Conservation (phyloP, 1,284 basidiomycete genomes). For the Pholiota adiposa region DNA sequence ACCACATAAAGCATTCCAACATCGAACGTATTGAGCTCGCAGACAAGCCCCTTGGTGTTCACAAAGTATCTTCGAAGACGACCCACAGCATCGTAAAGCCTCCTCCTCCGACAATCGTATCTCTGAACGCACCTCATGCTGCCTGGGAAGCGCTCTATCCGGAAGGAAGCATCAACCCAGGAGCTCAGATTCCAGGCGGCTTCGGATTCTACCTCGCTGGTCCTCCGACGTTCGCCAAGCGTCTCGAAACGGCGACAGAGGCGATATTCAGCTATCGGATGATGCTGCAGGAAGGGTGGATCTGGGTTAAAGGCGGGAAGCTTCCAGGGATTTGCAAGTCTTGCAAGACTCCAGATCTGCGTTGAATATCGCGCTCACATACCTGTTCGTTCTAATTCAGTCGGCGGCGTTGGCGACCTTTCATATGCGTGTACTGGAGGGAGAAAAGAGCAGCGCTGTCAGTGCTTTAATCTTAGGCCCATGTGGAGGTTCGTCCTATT, state of each 20-base stretch:
- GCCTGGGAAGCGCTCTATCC: constrained; percentile 69
- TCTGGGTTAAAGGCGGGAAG: constrained; percentile 68
- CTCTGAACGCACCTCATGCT: constrained; percentile 25
- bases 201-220: constrained; percentile 66
- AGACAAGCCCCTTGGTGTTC: constrained; percentile 50
- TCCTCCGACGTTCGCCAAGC: constrained; percentile 42
- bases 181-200: constrained; percentile 52
- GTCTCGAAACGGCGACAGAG: constrained; percentile 45
- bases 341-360: neutral
- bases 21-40: constrained; percentile 29
- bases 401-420: constrained; percentile 57
- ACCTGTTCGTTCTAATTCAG: constrained; percentile 31
- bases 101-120: constrained; percentile 27
- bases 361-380: neutral
- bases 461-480: constrained; percentile 61
- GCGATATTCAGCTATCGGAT: constrained; percentile 61
- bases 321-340: constrained; percentile 64
- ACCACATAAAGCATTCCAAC: constrained; percentile 16
- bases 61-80: constrained; percentile 45
- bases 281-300: constrained; percentile 59
- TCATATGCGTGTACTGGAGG: constrained; percentile 67
- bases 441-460: constrained; percentile 54
- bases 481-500: constrained; percentile 62
- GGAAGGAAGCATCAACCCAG: constrained; percentile 63
- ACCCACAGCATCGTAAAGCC: constrained; percentile 43